These are phyloP conservation scores for Colletotrichum melonis DNA, from an alignment of 2,329 filamentous ascomycete species.

Conservation along the genomic window DNA sequence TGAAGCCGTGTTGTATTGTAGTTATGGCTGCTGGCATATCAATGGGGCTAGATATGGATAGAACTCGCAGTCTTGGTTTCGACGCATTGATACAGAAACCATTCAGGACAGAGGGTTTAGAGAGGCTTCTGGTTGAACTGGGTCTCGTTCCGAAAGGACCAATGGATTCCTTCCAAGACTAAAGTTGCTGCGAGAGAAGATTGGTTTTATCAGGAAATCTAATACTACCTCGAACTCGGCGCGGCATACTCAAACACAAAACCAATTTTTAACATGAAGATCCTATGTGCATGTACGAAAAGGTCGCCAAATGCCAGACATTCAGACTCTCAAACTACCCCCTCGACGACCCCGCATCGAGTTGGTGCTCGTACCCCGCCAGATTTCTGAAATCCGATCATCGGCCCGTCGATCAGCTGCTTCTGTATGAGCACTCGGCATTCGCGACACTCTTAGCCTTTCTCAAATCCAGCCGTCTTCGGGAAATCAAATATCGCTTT, in stretches of 20 bases:
- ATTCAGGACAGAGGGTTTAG: not conserved
- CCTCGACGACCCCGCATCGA: not conserved
- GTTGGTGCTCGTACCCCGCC: not conserved
- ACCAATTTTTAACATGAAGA: not conserved
- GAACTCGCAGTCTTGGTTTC: not conserved
- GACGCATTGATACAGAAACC: not conserved
- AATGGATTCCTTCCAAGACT: not conserved
- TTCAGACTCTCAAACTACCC: too few species aligned
- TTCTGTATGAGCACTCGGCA: not conserved
- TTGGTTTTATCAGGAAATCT: not conserved
- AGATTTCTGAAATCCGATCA: not conserved
- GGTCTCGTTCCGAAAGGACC: not conserved
- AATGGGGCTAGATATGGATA: not conserved
- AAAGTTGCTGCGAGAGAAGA: not conserved
- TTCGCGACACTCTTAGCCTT: too few species aligned
- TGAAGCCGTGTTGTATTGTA: slow-evolving; percentile 52
- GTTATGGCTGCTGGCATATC: not conserved
- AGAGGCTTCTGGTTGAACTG: not conserved
- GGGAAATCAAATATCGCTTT: not conserved
- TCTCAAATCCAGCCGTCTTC: not conserved
- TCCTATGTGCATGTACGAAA: not conserved
- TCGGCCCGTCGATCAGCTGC: not conserved
- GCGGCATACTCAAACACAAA: not conserved
- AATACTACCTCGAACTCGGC: not conserved
- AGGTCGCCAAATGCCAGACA: not conserved